Evolutionary conservation across 331 rosid species (phyloP), one percentile per base, ranked within the genome.

Genomic region (Telfairia occidentalis): DNA sequence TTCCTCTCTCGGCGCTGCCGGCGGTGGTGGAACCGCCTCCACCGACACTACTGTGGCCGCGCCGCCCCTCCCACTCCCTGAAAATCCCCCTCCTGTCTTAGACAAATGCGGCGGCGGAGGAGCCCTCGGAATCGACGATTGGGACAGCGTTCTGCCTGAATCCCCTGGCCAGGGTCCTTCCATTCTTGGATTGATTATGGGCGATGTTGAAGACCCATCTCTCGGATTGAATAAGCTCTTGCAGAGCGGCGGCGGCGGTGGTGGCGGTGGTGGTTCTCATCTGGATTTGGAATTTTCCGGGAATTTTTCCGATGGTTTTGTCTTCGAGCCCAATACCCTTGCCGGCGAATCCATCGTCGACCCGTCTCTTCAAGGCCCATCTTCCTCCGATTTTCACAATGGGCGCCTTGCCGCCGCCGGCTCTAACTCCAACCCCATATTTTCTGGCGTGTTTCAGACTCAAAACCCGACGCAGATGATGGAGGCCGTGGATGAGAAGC

Each of bases 61-160:
- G 18, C 81, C 87, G 15, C 49, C 78, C 0, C 60, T 78, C 0
- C 71, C 81, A 42, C 75, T 63, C 59, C 76, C 87, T 7, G 86
- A 85, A 30, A 85, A 78, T 71, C 86, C 81, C 59, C 24, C 77
- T 34, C 18, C 71, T 19, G 76, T 77, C 11, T 52, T 78, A 18
- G 91, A 85, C 79, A 91, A 86, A 89, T 92, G 96, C 60, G 92
- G 88, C 26, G 69, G 38, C 42, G 40, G 24, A 0, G 67, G 69
- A 13, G 19, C 3, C 49, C 78, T 86, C 59, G 80, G 87, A 24
- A 88, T 92, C 88, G 96, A 89, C 71, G 96, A 92, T 38, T 92
- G 96, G 97, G 97, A 88, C 49, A 81, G 85, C 72, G 90, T 87
- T 38, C 78, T 91, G 79, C 80, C 97, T 81, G 97, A 89, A 60